Evolutionary conservation across 1,284 basidiomycete species (phyloP).

Genomic region (Flammula alnicola): DNA sequence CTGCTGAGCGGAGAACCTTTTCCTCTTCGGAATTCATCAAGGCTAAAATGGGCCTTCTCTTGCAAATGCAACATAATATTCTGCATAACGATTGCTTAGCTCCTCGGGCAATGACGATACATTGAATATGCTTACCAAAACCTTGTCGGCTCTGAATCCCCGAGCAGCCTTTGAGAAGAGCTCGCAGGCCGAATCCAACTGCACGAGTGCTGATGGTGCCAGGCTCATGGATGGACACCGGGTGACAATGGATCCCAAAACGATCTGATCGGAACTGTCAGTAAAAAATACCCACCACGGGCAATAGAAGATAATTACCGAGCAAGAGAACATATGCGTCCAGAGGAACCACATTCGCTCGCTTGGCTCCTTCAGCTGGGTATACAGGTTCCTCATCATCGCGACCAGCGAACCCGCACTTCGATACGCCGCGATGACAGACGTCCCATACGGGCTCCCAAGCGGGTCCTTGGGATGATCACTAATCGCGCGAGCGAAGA

Average conservation of each 20-base stretch:
- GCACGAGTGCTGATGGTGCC: slow-evolving; percentile 75
- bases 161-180: slow-evolving; percentile 73
- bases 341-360: slow-evolving; percentile 83
- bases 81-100: slow-evolving; percentile 28
- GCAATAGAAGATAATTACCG: slow-evolving; percentile 49
- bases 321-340: slow-evolving; percentile 83
- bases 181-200: slow-evolving; percentile 78
- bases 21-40: slow-evolving; percentile 67
- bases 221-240: slow-evolving; percentile 81
- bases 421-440: slow-evolving; percentile 80
- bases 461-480: slow-evolving; percentile 84
- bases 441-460: slow-evolving; percentile 79
- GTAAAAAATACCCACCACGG: not conserved
- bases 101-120: not conserved
- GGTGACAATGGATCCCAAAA: slow-evolving; percentile 81
- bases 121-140: slow-evolving; percentile 53
- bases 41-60: slow-evolving; percentile 66
- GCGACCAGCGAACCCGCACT: slow-evolving; percentile 79
- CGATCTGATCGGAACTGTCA: slow-evolving; percentile 50
- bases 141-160: slow-evolving; percentile 70
- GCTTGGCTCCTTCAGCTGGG: slow-evolving; percentile 70
- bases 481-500: slow-evolving; percentile 78
- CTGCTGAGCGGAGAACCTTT: slow-evolving; percentile 53
- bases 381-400: slow-evolving; percentile 74
- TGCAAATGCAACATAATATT: slow-evolving; percentile 55